A percentile compares a stretch with the other conserved stretches of the same genome.
These are phyloP conservation scores for Pueraria montana DNA, from an alignment of 306 rosid species.

Conservation along the genomic window DNA sequence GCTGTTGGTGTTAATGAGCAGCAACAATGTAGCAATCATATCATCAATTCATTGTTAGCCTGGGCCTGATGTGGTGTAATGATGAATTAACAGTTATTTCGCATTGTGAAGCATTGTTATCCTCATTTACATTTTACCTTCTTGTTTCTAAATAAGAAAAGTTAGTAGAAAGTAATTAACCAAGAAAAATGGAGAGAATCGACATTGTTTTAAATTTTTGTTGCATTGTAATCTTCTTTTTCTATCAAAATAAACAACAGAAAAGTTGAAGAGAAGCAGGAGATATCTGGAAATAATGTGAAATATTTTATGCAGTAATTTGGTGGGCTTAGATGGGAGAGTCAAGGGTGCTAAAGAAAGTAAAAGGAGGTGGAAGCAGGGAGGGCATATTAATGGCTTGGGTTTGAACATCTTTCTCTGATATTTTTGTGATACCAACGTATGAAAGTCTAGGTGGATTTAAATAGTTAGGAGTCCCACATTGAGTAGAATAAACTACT, in stretches of 20 bases:
- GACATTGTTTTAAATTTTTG: not conserved
- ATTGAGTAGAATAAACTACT: too few relatives aligned
- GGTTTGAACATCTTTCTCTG: not conserved
- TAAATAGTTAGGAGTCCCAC: too few relatives aligned
- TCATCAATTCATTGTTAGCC: slow-evolving; percentile 19
- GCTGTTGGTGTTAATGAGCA: not conserved
- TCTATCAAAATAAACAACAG: not conserved
- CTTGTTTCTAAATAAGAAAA: too few relatives aligned
- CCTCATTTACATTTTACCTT: not conserved
- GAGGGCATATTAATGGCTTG: not conserved
- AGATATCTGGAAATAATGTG: too few relatives aligned
- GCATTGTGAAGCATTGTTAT: slow-evolving; percentile 4
- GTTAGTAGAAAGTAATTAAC: slow-evolving; percentile 12
- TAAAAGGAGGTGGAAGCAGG: not conserved
- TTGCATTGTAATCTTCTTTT: slow-evolving; percentile 3
- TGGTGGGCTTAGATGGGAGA: too few relatives aligned
- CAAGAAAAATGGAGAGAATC: slow-evolving; percentile 1
- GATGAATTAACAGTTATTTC: slow-evolving; percentile 31
- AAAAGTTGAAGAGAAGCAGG: not conserved
- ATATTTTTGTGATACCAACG: not conserved
- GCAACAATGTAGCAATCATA: slow-evolving; percentile 22
- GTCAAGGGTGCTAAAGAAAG: not conserved
- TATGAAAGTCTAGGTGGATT: not conserved
- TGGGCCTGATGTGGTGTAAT: not conserved
- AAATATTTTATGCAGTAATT: too few relatives aligned